A percentile compares a stretch with the other conserved stretches of the same genome.
Evolutionary conservation across 2,329 filamentous ascomycete genomes (phyloP).

Genomic region (Ceratocystis cacaofunesta): DNA sequence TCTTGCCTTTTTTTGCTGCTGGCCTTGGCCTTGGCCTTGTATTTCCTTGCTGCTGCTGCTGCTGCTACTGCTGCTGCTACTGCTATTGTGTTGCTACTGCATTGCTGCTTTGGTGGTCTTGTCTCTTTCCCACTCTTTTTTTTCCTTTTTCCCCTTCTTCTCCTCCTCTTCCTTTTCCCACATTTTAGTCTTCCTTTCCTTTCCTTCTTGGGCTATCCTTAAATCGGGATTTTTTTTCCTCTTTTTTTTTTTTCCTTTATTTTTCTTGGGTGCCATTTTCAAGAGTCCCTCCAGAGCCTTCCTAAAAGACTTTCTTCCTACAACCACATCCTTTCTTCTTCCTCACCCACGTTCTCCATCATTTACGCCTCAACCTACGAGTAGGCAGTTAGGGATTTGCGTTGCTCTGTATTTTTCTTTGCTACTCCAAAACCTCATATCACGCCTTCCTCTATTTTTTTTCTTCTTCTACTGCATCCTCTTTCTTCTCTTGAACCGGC

Average conservation of each 20-base stretch:
- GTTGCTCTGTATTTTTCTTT: neutral
- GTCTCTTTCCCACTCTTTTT: conserved; percentile 1
- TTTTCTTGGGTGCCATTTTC: neutral
- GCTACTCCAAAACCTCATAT: neutral
- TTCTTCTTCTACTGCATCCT: neutral
- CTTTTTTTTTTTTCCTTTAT: neutral
- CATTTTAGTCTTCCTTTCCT: conserved; percentile 7
- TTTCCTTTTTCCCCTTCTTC: neutral
- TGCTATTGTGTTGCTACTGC: neutral
- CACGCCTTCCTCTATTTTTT: neutral
- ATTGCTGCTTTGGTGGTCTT: neutral
- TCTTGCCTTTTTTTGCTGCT: neutral
- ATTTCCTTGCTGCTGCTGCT: neutral
- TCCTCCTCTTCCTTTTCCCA: neutral
- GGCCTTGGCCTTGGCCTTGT: neutral
- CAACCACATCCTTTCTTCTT: neutral
- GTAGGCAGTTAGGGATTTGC: neutral
- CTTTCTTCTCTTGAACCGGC: neutral
- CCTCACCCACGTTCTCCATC: neutral
- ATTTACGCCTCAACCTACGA: neutral
- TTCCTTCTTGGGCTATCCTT: conserved; percentile 3
- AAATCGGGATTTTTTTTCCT: neutral
- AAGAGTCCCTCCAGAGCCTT: neutral
- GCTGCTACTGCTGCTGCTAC: neutral
- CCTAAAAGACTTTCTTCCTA: neutral